Base-by-base conservation (phyloP, 495 filamentous ascomycete genomes). In the Aspergillus incahuasiensis region DNA sequence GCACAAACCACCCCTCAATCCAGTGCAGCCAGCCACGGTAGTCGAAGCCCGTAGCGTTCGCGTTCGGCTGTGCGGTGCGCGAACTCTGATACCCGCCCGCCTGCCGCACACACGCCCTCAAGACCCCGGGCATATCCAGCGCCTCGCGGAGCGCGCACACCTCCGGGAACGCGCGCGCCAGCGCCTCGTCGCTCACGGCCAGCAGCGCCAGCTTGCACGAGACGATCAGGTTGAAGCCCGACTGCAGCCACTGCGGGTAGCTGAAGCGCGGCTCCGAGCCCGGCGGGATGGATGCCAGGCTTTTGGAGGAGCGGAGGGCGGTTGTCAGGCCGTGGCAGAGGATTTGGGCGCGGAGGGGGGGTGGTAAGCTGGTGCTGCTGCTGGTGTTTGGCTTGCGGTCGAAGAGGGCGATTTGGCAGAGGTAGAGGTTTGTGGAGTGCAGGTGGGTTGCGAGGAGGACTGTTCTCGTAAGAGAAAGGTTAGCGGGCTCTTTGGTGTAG, bases 171-270 rank as follows among this genome's bases (percentile, higher is more conserved):
- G 11, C 9, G 12, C 18, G 8, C 45, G 22, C 13, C 47, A 16
- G 22, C n/a, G 30, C 2, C 19, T 35, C 21, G 18, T 55, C 52
- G 0, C 42, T 47, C n/a, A 41, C 30, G 1, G 52, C 52, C 21
- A 55, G 39, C 32, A 40, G 6, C 4, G 52, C 32, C 4, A 55
- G 19, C 28, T 55, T 55, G 24, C 42, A 45, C 1, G 52, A 47
- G 7, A 55, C 19, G 1, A 47, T 40, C 2, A 48, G 28, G 45
- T 38, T 47, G n/a, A 55, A 55, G 9, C 52, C 52, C 11, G 38
- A n/a, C 32, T 55, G 42, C 6, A 55, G 28, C 52, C 52, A 55
- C n/a, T 47, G 42, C n/a, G 45, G 24, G 32, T 55, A 55, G 32
- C 52, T 55, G 18, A 47, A 22, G 43, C 22, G 24, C 6, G 35